Percentiles rank a stretch among this genome's conserved stretches.
These are phyloP conservation scores for Thalassiosira exigua DNA, from an alignment of 352 stramenopile genomes.

Conservation along the genomic window DNA sequence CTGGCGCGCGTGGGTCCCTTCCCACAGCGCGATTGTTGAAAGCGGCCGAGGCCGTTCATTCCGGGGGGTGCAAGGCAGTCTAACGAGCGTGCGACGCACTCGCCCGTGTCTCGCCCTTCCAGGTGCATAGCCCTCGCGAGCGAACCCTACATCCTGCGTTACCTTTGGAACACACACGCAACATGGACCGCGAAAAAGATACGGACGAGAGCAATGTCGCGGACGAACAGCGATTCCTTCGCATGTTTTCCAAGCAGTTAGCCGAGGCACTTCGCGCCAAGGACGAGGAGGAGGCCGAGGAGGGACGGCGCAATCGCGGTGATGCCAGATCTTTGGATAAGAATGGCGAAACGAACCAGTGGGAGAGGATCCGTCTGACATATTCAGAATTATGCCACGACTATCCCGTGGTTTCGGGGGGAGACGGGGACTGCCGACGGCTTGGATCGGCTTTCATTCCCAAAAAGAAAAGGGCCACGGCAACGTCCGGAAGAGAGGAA, in stretches of 20 bases:
- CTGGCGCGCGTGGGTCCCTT: too few species aligned
- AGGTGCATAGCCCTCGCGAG: too few species aligned
- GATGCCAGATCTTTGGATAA: conserved; percentile 9
- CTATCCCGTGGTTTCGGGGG: conserved; percentile 58
- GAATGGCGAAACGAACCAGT: conserved; percentile 15
- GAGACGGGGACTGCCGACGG: conserved; percentile 43
- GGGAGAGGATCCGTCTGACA: conserved; percentile 22
- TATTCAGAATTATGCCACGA: conserved; percentile 69
- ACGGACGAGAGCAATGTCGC: conserved; percentile 4
- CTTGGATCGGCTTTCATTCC: conserved; percentile 54
- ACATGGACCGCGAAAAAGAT: neutral
- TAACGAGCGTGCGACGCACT: too few species aligned
- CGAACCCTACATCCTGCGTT: too few species aligned
- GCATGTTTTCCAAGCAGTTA: conserved; percentile 52
- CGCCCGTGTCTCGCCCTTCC: too few species aligned
- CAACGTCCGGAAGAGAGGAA: conserved; percentile 3
- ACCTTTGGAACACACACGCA: too few species aligned
- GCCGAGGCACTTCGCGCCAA: conserved; percentile 53
- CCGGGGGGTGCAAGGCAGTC: too few species aligned
- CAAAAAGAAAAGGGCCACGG: neutral
- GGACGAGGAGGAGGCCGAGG: conserved; percentile 47
- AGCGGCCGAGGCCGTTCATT: too few species aligned
- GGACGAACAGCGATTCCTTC: conserved; percentile 46
- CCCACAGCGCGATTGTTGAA: too few species aligned
- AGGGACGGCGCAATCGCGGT: conserved; percentile 23